Conservation (phyloP, 2,329 filamentous ascomycete genomes). For the Alternaria triticina region DNA sequence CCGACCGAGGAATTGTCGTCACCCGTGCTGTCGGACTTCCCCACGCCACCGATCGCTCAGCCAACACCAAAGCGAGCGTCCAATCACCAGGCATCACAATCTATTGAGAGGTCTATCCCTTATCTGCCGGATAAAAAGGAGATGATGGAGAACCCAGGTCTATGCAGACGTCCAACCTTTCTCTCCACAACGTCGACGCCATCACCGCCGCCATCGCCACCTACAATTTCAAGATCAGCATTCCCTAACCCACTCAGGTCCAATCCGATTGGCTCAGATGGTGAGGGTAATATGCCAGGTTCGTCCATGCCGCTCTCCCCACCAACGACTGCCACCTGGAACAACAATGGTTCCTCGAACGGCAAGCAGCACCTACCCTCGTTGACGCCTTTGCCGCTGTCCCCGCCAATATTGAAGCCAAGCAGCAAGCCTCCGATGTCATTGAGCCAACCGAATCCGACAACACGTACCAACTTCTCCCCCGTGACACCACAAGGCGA, state of each 20-base stretch:
- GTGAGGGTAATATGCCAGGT: slow-evolving; percentile 20
- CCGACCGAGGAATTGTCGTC: slow-evolving; percentile 16
- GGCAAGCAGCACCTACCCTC: slow-evolving; percentile 30
- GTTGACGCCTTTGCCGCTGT: slow-evolving; percentile 41
- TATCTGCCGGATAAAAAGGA: slow-evolving; percentile 19
- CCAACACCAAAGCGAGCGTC: slow-evolving; percentile 19
- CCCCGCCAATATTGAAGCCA: slow-evolving; percentile 42
- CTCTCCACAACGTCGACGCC: slow-evolving; percentile 44
- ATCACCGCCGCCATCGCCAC: slow-evolving; percentile 40
- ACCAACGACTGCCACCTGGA: slow-evolving; percentile 28
- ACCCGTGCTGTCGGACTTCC: slow-evolving; percentile 10
- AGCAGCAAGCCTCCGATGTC: slow-evolving; percentile 41
- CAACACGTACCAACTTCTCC: slow-evolving; percentile 39
- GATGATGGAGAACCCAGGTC: slow-evolving; percentile 12
- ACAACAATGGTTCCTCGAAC: slow-evolving; percentile 5
- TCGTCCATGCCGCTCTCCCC: slow-evolving; percentile 34
- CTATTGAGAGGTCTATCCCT: slow-evolving; percentile 24
- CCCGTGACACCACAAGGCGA: slow-evolving; percentile 19
- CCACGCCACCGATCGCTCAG: slow-evolving; percentile 25
- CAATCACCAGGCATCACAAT: slow-evolving; percentile 24
- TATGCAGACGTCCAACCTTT: slow-evolving; percentile 38
- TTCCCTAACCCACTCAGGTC: slow-evolving; percentile 35
- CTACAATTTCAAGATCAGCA: slow-evolving; percentile 27
- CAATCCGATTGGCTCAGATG: slow-evolving; percentile 23
- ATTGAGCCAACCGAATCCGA: slow-evolving; percentile 41